Conservation (phyloP, 1,139 yeast genomes). For the Hansenula sp. region DNA sequence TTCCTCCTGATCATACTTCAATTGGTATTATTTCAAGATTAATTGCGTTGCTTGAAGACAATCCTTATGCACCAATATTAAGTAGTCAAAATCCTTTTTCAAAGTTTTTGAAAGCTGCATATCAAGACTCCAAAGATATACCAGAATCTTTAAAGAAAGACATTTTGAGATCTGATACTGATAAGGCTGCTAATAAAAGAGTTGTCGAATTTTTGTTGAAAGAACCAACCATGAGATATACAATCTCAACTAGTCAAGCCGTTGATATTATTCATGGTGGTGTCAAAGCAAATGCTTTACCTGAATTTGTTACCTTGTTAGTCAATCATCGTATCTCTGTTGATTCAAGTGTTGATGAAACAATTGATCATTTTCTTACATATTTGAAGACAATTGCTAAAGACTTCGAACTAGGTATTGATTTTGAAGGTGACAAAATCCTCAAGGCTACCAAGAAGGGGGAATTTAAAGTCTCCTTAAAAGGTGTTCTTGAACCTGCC, state of each 20-base stretch:
- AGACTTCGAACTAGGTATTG: constrained; percentile 41
- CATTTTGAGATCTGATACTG: constrained; percentile 36
- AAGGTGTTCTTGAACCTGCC: constrained; percentile 43
- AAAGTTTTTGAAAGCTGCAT: constrained; percentile 42
- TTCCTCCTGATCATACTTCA: constrained; percentile 58
- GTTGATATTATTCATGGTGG: constrained; percentile 51
- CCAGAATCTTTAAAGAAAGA: constrained; percentile 18
- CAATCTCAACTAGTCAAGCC: constrained; percentile 48
- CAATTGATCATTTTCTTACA: constrained; percentile 32
- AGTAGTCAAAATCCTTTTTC: constrained; percentile 43
- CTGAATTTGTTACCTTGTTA: constrained; percentile 41
- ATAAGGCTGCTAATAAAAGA: constrained; percentile 33
- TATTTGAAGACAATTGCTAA: constrained; percentile 37
- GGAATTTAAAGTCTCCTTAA: constrained; percentile 37
- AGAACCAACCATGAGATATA: constrained; percentile 21
- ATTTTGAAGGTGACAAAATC: constrained; percentile 29
- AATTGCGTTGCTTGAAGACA: constrained; percentile 37
- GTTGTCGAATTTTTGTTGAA: constrained; percentile 28
- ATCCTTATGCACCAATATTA: constrained; percentile 39
- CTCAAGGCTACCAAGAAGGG: constrained; percentile 35
- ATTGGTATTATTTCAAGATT: constrained; percentile 53
- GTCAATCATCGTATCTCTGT: constrained; percentile 46
- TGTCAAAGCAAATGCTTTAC: constrained; percentile 49
- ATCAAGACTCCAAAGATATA: constrained; percentile 30
- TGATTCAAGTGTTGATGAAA: constrained; percentile 35